Percentiles rank a stretch among this genome's conserved stretches.
phyloP scores from a whole-genome alignment of 2,329 filamentous ascomycete genomes.

The Pochonia chlamydosporia region DNA sequence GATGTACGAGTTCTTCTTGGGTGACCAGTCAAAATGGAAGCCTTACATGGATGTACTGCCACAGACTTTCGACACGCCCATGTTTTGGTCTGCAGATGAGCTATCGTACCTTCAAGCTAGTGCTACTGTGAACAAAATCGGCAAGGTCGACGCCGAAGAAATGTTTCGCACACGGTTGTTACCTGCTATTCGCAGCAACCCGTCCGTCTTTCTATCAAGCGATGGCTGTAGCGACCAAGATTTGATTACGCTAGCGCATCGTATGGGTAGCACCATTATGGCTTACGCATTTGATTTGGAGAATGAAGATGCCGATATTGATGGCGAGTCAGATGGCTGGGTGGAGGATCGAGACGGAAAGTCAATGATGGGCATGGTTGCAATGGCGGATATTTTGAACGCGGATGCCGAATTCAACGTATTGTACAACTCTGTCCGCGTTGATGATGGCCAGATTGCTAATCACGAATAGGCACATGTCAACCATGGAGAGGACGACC shows the following conservation, averaged over 20 bases:
- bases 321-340: slow-evolving; percentile 59
- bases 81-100: slow-evolving; percentile 78
- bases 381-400: slow-evolving; percentile 84
- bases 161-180: slow-evolving; percentile 56
- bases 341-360: slow-evolving; percentile 56
- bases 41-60: slow-evolving; percentile 75
- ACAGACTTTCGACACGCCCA: slow-evolving; percentile 69
- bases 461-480: slow-evolving; percentile 39
- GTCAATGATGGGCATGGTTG: slow-evolving; percentile 75
- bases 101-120: slow-evolving; percentile 70
- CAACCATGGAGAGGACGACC: slow-evolving; percentile 44
- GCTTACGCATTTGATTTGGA: slow-evolving; percentile 85
- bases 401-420: slow-evolving; percentile 85
- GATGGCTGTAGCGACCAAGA: slow-evolving; percentile 34
- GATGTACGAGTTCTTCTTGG: slow-evolving; percentile 67
- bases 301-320: slow-evolving; percentile 47
- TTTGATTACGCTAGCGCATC: slow-evolving; percentile 55
- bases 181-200: slow-evolving; percentile 41
- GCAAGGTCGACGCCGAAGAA: slow-evolving; percentile 63
- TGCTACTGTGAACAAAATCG: slow-evolving; percentile 70
- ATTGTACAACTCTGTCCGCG: slow-evolving; percentile 16
- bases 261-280: slow-evolving; percentile 87
- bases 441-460: not conserved
- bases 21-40: slow-evolving; percentile 61
- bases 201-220: slow-evolving; percentile 35